Conservation (phyloP, 768 basidiomycete genomes). For the Leccinum aurantiacum region DNA sequence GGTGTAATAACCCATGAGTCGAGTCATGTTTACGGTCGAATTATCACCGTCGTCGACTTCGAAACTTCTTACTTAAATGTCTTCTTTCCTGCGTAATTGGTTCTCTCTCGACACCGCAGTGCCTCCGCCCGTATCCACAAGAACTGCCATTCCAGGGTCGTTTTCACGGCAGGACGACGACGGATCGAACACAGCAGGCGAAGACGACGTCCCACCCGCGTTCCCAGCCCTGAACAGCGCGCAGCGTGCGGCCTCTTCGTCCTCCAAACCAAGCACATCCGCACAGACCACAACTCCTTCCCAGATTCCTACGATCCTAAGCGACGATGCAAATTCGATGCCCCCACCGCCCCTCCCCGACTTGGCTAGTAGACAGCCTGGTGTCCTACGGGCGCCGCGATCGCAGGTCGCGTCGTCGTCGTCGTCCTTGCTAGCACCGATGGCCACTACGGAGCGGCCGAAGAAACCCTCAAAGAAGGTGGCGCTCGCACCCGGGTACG, state of each 20-base stretch:
- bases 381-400: conserved; percentile 26
- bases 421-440: conserved; percentile 52
- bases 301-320: conserved; percentile 35
- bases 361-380: conserved; percentile 38
- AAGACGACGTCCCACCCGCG: conserved; percentile 64
- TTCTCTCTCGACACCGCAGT: conserved; percentile 37
- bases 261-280: neutral
- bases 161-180: conserved; percentile 31
- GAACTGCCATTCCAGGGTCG: conserved; percentile 21
- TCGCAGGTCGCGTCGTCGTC: conserved; percentile 35
- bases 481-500: conserved; percentile 86
- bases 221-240: conserved; percentile 75
- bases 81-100: conserved; percentile 63
- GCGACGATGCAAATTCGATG: conserved; percentile 49
- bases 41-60: too few species aligned
- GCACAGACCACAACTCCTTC: neutral
- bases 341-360: conserved; percentile 47
- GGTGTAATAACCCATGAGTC: too few species aligned
- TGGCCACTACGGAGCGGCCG: conserved; percentile 62
- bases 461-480: conserved; percentile 73
- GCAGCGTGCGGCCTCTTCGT: conserved; percentile 50
- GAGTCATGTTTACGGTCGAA: too few species aligned
- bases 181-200: conserved; percentile 40
- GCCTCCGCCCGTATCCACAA: conserved; percentile 3
- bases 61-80: neutral